These are phyloP conservation scores for Candida nitratophila DNA, from an alignment of 805 yeast species.

Conservation along the genomic window DNA sequence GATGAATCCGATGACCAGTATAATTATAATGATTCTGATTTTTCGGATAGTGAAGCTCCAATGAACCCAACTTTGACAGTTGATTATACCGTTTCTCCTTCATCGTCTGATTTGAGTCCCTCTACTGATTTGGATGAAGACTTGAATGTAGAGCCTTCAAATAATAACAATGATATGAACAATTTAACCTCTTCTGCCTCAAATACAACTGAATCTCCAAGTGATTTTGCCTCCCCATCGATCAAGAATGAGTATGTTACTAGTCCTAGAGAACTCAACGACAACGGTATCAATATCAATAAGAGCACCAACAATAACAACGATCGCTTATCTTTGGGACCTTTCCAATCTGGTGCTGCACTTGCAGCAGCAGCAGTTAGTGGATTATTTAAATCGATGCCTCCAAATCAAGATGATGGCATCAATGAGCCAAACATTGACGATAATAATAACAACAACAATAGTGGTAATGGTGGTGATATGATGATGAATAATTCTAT, in stretches of 20 bases:
- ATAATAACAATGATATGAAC: neutral
- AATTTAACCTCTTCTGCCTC: no score
- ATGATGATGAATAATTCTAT: neutral
- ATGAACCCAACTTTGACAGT: neutral
- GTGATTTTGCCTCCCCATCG: no score
- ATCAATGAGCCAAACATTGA: neutral
- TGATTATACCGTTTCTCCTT: constrained; percentile 2
- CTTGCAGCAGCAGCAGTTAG: constrained; percentile 24
- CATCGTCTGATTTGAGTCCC: constrained; percentile 1
- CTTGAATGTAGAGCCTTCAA: no score
- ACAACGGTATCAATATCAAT: no score
- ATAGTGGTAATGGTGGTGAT: neutral
- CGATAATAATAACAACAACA: neutral
- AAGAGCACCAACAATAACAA: no score
- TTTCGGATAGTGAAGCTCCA: neutral
- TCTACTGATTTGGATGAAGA: neutral
- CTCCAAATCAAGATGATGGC: neutral
- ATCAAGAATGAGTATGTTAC: no score
- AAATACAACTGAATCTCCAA: no score
- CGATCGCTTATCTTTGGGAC: constrained; percentile 10
- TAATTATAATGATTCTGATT: neutral
- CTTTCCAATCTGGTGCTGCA: constrained; percentile 25
- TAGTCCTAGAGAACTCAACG: no score
- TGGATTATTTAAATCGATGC: constrained; percentile 8
- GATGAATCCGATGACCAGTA: neutral